Percentiles rank a stretch among this genome's conserved stretches.
These are phyloP conservation scores for Pythium grandisporangium DNA, from an alignment of 352 stramenopile genomes.

Conservation along the genomic window DNA sequence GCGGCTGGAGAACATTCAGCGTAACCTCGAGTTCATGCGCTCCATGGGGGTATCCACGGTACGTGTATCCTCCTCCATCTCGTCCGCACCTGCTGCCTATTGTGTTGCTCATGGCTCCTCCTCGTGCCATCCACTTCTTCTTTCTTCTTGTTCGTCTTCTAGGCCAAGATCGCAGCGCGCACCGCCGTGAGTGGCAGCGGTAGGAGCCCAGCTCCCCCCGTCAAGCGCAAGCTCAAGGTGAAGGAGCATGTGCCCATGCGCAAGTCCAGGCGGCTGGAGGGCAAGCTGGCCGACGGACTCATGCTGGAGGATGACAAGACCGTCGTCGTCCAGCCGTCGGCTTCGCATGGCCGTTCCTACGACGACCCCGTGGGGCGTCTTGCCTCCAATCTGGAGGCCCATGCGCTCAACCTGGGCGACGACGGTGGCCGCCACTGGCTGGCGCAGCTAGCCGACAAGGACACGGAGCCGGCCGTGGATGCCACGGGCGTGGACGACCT, in stretches of 20 bases:
- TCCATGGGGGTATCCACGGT: constrained; percentile 74
- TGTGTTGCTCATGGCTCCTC: no score
- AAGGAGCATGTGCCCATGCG: constrained; percentile 19
- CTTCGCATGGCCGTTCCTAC: no score
- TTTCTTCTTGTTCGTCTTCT: neutral
- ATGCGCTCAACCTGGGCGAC: constrained; percentile 23
- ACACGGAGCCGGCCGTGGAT: constrained; percentile 29
- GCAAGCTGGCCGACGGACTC: constrained; percentile 38
- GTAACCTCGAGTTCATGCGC: constrained; percentile 79
- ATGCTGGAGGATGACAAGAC: constrained; percentile 12
- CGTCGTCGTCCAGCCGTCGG: neutral
- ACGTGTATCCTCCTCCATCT: no score
- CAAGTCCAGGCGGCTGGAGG: constrained; percentile 57
- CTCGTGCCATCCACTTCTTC: no score
- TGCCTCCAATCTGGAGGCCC: constrained; percentile 13
- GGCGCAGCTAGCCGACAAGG: constrained; percentile 20
- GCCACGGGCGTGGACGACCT: constrained; percentile 20
- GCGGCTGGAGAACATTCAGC: constrained; percentile 75
- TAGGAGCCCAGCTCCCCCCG: no score
- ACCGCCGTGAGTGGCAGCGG: constrained; percentile 21
- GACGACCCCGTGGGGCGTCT: no score
- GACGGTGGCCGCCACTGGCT: constrained; percentile 30
- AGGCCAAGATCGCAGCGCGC: constrained; percentile 58
- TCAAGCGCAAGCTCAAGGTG: constrained; percentile 17
- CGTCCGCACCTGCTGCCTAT: no score